A percentile compares a stretch with the other conserved stretches of the same genome.
Conservation (phyloP, 805 yeast genomes). For the Candida caryicola region DNA sequence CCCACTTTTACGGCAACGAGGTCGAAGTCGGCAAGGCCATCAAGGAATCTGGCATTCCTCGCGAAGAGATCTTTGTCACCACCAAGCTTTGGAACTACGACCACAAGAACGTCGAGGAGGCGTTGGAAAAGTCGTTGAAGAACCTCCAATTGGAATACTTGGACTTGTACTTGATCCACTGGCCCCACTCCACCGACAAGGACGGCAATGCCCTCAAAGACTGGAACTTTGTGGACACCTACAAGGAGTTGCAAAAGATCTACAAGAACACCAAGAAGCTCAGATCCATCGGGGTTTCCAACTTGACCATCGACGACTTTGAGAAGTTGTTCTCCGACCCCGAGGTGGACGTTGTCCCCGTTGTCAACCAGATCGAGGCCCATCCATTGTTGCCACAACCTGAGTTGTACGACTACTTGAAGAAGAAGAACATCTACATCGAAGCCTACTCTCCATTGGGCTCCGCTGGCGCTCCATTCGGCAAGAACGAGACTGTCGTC, state of each 20-base stretch:
- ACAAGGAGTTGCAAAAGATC: conserved; percentile 31
- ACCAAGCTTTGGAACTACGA: conserved; percentile 63
- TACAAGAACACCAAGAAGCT: conserved; percentile 19
- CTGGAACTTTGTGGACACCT: conserved; percentile 32
- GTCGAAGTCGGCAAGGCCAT: conserved; percentile 55
- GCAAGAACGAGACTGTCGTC: conserved; percentile 27
- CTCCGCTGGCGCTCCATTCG: conserved; percentile 33
- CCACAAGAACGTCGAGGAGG: conserved; percentile 49
- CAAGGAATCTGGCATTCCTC: conserved; percentile 56
- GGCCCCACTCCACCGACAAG: conserved; percentile 62
- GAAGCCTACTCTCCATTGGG: conserved; percentile 37
- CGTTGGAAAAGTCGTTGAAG: conserved; percentile 55
- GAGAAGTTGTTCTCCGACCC: conserved; percentile 22
- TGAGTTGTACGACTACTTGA: conserved; percentile 12
- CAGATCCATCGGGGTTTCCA: conserved; percentile 36
- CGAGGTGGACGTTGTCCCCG: conserved; percentile 24
- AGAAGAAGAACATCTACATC: conserved; percentile 15
- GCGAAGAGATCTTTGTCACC: conserved; percentile 64
- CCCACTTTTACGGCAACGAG: conserved; percentile 65
- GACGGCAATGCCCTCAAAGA: conserved; percentile 18
- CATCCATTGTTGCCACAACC: conserved; percentile 36
- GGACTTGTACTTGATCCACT: conserved; percentile 74
- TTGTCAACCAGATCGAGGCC: conserved; percentile 33
- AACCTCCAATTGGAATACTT: conserved; percentile 70
- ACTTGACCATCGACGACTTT: conserved; percentile 29